A percentile compares a stretch with the other conserved stretches of the same genome.
Evolutionary conservation across 2,329 filamentous ascomycete species (phyloP).

Genomic region (Curvularia sp.): DNA sequence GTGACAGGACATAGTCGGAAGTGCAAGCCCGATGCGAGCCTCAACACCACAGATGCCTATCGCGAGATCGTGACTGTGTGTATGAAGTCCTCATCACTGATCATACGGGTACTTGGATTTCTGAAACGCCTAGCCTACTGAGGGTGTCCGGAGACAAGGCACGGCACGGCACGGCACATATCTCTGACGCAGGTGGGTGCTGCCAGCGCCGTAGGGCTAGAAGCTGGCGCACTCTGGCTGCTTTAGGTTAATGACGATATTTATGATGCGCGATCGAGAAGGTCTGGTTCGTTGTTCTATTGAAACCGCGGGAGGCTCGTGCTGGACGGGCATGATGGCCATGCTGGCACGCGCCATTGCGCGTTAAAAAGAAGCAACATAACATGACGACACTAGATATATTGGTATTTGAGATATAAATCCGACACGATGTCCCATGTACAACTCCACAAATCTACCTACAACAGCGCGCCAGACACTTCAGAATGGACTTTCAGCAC

Average conservation of each 20-base stretch:
- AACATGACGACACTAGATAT: slow-evolving; percentile 12
- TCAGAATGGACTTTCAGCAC: slow-evolving; percentile 6
- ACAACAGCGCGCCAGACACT: not conserved
- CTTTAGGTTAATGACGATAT: slow-evolving; percentile 13
- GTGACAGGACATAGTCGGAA: slow-evolving; percentile 21
- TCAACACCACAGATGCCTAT: slow-evolving; percentile 15
- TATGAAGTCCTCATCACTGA: not conserved
- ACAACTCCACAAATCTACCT: not conserved
- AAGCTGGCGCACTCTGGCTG: not conserved
- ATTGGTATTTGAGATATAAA: slow-evolving; percentile 10
- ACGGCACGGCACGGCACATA: slow-evolving; percentile 1
- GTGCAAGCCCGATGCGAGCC: slow-evolving; percentile 20
- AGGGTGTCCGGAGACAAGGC: not conserved
- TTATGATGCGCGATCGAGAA: slow-evolving; percentile 30
- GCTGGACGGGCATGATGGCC: slow-evolving; percentile 7
- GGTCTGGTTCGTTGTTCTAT: slow-evolving; percentile 8
- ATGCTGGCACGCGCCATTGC: slow-evolving; percentile 13
- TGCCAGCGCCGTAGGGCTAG: not conserved
- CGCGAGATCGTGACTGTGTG: not conserved
- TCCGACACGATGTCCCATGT: not conserved
- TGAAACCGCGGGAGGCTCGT: slow-evolving; percentile 18
- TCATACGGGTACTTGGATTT: slow-evolving; percentile 2
- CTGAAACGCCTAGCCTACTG: not conserved
- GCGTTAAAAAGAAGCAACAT: slow-evolving; percentile 11
- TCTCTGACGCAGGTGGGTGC: not conserved